Conservation (phyloP, 2,329 filamentous ascomycete genomes). For the Xylaria sp. region DNA sequence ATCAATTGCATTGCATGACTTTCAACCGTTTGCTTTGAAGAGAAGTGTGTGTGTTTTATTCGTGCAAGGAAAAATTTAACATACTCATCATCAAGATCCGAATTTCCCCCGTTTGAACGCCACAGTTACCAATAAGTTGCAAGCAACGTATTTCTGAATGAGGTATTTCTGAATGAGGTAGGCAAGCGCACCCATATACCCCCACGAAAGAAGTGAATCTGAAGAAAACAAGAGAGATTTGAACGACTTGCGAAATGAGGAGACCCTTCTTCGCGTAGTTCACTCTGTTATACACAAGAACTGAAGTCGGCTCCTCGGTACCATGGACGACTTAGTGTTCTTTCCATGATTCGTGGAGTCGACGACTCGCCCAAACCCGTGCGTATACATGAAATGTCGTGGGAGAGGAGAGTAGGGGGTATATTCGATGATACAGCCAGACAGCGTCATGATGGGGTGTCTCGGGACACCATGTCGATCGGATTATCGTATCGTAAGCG, state of each 20-base stretch:
- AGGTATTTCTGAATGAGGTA: not conserved
- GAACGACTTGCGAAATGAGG: no score
- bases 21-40: no score
- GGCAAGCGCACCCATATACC: not conserved
- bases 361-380: not conserved
- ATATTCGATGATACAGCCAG: not conserved
- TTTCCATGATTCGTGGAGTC: not conserved
- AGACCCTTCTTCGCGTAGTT: no score
- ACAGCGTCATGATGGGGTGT: not conserved
- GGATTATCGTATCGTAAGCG: slow-evolving; percentile 10
- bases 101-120: not conserved
- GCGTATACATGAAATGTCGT: slow-evolving; percentile 1
- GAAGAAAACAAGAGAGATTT: no score
- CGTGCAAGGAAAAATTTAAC: not conserved
- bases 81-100: not conserved
- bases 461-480: slow-evolving; percentile 1
- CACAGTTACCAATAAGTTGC: not conserved
- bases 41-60: no score
- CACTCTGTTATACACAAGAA: no score
- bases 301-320: slow-evolving; percentile 1
- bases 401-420: not conserved
- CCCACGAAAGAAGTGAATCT: no score
- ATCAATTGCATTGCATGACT: no score
- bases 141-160: not conserved
- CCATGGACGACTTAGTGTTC: not conserved